Evolutionary conservation across 164 flowering plant species (phyloP), one percentile per base, ranked within the genome.

Genomic region (Paratinospora sagittata): DNA sequence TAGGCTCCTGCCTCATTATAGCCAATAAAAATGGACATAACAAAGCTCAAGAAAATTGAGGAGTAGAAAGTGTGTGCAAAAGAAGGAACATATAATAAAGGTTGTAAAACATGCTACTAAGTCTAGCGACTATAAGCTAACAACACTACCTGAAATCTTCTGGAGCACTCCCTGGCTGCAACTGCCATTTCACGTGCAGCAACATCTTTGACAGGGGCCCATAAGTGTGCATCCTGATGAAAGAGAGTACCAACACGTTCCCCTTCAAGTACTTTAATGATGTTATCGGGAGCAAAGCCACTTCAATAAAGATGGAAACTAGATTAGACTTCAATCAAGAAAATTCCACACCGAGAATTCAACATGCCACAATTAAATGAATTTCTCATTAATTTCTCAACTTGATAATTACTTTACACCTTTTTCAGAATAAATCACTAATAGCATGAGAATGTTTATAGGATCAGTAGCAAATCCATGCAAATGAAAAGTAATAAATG

Each of bases 151-250:
- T 95, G 96, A 76, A 95, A 92, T 67, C 89, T 74, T 76, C 98
- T 84, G 36, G 98, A 93, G 80, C 98, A 77, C 64, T 91, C 97
- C 79, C 99, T 87, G 43, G 99, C 99, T 41, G 95, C 91, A 79
- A 93, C 87, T 71, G 99, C 98, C 98, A 96, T 96, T 49, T 89
- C 90, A 65, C 91, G 87, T 9, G 89, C 87, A 78, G 81, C 81
- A 70, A 78, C 68, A 26, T 85, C 92, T 74, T 85, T 84, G 55
- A 55, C 21, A 71, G 87, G 73, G 30, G 60, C 74, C 93, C 88
- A 91, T 47, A 80, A 57, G 80, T 82, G 88, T 65, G 98, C 91
- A 82, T 93, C 90, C 66, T 83, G 83, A 78, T 96, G 99, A 72
- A 96, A 96, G 55, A 96, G 88, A 36, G 99, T 93, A 26, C 99